phyloP scores from a whole-genome alignment of 140 eudicot genomes.

The Ambrosia hybrid region DNA sequence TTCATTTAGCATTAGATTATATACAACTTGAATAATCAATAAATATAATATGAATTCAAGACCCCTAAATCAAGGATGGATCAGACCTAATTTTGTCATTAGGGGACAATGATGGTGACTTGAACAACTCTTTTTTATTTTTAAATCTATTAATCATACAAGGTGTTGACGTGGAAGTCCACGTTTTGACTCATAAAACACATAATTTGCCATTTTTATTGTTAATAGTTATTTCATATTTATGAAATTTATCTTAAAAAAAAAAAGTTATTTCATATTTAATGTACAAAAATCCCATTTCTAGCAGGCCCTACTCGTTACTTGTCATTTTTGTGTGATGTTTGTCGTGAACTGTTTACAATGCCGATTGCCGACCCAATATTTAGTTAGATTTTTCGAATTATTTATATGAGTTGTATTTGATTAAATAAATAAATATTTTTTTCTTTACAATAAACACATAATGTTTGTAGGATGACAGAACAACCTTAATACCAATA shows the following conservation, averaged over 20 bases:
- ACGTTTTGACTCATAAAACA: constrained; percentile 13
- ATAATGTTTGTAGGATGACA: neutral
- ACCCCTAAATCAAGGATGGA: constrained; percentile 51
- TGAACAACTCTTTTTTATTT: constrained; percentile 9
- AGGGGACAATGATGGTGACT: constrained; percentile 45
- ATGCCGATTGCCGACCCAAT: neutral
- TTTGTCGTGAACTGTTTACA: too few species aligned
- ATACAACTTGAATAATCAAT: neutral
- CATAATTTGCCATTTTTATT: constrained; percentile 1
- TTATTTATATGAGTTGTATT: too few species aligned
- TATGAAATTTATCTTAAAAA: too few species aligned
- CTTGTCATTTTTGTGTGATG: neutral
- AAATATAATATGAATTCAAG: neutral
- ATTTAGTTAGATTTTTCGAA: neutral
- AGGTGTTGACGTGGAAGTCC: constrained; percentile 27
- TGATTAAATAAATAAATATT: neutral
- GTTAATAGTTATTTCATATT: neutral
- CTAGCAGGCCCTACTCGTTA: neutral
- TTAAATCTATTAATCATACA: neutral
- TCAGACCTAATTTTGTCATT: constrained; percentile 34
- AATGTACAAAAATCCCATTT: neutral
- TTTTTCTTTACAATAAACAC: neutral
- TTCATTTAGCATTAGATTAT: neutral
- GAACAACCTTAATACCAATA: neutral
- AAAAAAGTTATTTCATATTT: neutral